phyloP scores from a whole-genome alignment of 225 moss, liverwort and hornwort species.

The Polytrichum commune region DNA sequence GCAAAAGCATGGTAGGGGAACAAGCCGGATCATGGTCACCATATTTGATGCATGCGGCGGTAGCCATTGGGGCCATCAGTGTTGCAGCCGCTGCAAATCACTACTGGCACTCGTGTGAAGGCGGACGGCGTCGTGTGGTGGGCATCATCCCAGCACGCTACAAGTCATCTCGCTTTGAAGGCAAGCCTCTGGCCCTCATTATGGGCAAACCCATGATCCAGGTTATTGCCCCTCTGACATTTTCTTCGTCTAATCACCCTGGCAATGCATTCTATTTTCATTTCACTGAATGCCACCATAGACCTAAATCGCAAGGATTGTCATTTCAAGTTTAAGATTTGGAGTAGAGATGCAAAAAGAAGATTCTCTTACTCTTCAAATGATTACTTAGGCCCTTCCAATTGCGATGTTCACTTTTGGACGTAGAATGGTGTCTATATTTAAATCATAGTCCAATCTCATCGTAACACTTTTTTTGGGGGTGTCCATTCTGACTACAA shows the following conservation, averaged over 20 bases:
- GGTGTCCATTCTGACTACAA: no score
- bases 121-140: conserved; percentile 58
- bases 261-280: no score
- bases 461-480: no score
- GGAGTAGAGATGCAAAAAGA: no score
- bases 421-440: no score
- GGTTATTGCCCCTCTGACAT: conserved; percentile 34
- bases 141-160: conserved; percentile 97
- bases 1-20: conserved; percentile 35
- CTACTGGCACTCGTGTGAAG: conserved; percentile 8
- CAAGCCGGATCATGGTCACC: conserved; percentile 34
- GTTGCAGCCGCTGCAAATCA: conserved; percentile 49
- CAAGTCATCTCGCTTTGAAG: conserved; percentile 82
- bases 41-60: conserved; percentile 42
- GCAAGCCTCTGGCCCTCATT: conserved; percentile 87
- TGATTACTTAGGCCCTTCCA: no score
- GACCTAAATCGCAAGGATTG: no score
- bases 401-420: no score
- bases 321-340: no score
- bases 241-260: background rate
- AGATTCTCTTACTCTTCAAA: no score
- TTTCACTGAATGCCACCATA: no score
- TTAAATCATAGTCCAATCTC: no score
- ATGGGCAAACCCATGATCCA: conserved; percentile 99
- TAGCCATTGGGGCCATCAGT: conserved; percentile 41